Conservation (phyloP, 495 filamentous ascomycete genomes). For the Neurospora sp. region DNA sequence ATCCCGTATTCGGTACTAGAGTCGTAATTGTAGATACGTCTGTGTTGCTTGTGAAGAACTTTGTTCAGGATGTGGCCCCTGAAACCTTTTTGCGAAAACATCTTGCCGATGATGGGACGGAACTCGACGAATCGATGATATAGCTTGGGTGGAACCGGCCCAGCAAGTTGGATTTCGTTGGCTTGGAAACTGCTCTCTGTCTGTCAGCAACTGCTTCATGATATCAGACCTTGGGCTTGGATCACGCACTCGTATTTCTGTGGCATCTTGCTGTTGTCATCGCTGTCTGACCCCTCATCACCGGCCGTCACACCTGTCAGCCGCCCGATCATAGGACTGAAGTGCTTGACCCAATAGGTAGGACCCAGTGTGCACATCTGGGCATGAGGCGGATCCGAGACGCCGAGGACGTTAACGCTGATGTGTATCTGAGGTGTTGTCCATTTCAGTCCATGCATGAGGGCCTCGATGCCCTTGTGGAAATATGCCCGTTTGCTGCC, state of each 20-base stretch:
- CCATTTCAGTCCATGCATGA: conserved; percentile 23
- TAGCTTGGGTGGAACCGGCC: conserved; percentile 66
- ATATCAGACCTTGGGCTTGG: not conserved
- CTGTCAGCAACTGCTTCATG: conserved; percentile 1
- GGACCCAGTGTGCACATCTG: conserved; percentile 70
- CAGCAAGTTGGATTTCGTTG: conserved; percentile 78
- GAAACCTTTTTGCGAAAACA: conserved; percentile 72
- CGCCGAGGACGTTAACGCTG: conserved; percentile 65
- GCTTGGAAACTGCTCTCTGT: conserved; percentile 65
- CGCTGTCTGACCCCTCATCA: conserved; percentile 27
- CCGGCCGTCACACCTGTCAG: conserved; percentile 65
- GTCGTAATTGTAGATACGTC: conserved; percentile 80
- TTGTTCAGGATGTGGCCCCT: conserved; percentile 70
- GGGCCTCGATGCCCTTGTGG: conserved; percentile 48
- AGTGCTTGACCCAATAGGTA: conserved; percentile 73
- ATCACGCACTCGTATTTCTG: conserved; percentile 61
- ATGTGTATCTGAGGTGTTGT: conserved; percentile 44
- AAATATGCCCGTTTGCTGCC: conserved; percentile 80
- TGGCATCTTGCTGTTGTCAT: conserved; percentile 35
- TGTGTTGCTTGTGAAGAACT: conserved; percentile 83
- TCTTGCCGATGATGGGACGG: conserved; percentile 75
- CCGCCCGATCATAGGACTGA: conserved; percentile 79
- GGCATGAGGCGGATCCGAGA: conserved; percentile 62
- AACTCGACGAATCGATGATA: conserved; percentile 93
- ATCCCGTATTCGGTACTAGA: conserved; percentile 57